Conservation (phyloP, 257 asterid species). For the Solanum corneliomulleri region DNA sequence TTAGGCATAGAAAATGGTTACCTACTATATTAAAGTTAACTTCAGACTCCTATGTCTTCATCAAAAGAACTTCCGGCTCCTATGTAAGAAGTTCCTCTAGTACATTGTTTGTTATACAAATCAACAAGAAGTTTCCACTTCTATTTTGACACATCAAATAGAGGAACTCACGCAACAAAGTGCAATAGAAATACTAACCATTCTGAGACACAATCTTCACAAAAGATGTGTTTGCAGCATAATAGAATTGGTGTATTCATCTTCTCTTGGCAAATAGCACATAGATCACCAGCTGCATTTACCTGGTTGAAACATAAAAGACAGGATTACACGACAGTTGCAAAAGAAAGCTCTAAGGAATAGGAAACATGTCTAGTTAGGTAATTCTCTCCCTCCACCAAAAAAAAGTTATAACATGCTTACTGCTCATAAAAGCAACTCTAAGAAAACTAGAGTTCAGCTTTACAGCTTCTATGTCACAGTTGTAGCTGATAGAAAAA, state of each 20-base stretch:
- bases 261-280: constrained; percentile 78
- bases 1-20: not conserved
- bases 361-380: not conserved
- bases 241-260: constrained; percentile 50
- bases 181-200: constrained; percentile 27
- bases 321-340: not conserved
- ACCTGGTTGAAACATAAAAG: constrained; percentile 23
- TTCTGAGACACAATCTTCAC: constrained; percentile 74
- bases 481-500: not conserved
- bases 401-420: not conserved
- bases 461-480: not conserved
- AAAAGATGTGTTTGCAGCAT: constrained; percentile 59
- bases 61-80: not conserved
- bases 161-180: not conserved
- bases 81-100: not conserved
- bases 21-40: not conserved
- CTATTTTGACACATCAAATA: not conserved
- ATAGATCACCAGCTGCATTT: constrained; percentile 53
- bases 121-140: not conserved
- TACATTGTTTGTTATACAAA: not conserved
- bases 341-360: not conserved
- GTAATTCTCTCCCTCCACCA: not conserved
- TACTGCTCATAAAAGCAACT: not conserved
- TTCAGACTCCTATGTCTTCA: not conserved
- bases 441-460: not conserved